Conservation (phyloP, 2,329 filamentous ascomycete genomes). For the Metarhizium brunneum region DNA sequence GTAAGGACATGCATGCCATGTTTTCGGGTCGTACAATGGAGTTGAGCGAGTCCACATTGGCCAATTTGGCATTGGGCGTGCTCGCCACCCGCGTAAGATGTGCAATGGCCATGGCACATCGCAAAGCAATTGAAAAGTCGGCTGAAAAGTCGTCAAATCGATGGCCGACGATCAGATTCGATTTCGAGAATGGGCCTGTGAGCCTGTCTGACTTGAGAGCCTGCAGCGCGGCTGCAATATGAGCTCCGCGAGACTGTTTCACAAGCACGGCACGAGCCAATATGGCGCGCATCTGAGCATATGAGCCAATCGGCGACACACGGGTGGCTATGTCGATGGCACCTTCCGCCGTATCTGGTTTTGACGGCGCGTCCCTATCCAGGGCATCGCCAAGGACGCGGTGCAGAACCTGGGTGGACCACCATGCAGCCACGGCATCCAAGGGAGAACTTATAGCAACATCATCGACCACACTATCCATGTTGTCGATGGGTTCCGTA, state of each 20-base stretch:
- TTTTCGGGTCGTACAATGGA: conserved; percentile 35
- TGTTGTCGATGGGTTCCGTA: conserved; percentile 54
- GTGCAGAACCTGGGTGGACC: conserved; percentile 66
- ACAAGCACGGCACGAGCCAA: conserved; percentile 49
- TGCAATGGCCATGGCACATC: conserved; percentile 52
- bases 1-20: conserved; percentile 38
- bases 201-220: conserved; percentile 30
- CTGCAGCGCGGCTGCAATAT: conserved; percentile 47
- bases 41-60: conserved; percentile 38
- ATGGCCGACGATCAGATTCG: conserved; percentile 36
- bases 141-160: conserved; percentile 30
- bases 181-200: conserved; percentile 14
- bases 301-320: conserved; percentile 69
- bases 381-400: conserved; percentile 57
- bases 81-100: conserved; percentile 40
- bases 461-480: conserved; percentile 80
- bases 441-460: conserved; percentile 76
- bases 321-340: conserved; percentile 57
- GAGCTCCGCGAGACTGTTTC: conserved; percentile 42
- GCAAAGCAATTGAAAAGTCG: conserved; percentile 47
- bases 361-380: conserved; percentile 32
- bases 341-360: conserved; percentile 24
- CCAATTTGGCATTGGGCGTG: conserved; percentile 22
- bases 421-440: conserved; percentile 88
- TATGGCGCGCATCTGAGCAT: conserved; percentile 52